Conservation (phyloP, 2,329 filamentous ascomycete genomes). For the Microsporum canis region DNA sequence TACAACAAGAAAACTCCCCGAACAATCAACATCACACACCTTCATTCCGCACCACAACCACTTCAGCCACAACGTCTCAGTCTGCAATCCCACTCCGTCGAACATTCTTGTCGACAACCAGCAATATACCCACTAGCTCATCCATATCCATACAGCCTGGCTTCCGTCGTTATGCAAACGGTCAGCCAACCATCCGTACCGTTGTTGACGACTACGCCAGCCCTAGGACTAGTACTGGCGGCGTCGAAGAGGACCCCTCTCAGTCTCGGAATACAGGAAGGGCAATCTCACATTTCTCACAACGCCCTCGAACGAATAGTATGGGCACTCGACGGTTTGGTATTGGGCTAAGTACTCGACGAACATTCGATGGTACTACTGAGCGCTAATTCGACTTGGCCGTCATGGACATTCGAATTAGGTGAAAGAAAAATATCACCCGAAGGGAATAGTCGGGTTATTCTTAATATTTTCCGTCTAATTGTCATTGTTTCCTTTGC, state of each 20-base stretch:
- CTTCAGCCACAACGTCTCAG: constrained; percentile 18
- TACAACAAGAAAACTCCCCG: constrained; percentile 1
- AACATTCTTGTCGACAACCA: constrained; percentile 23
- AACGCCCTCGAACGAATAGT: constrained; percentile 28
- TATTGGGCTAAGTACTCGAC: background rate
- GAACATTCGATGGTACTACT: background rate
- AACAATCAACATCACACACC: constrained; percentile 20
- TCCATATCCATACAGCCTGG: constrained; percentile 33
- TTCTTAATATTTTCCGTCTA: background rate
- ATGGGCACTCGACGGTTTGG: constrained; percentile 23
- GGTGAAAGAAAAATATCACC: background rate
- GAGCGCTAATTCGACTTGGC: background rate
- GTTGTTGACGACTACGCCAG: constrained; percentile 4
- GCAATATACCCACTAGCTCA: constrained; percentile 27
- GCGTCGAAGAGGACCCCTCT: background rate
- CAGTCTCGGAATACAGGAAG: background rate
- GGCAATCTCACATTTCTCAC: constrained; percentile 28
- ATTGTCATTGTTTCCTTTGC: background rate
- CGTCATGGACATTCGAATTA: background rate
- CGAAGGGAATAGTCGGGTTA: background rate
- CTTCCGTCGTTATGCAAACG: constrained; percentile 26
- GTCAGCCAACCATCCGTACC: constrained; percentile 18
- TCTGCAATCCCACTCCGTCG: constrained; percentile 30
- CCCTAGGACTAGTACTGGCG: background rate
- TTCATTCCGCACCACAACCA: constrained; percentile 18